Base-by-base conservation (phyloP, 129 eudicot species). In the Ambrosia artemisiifolia region DNA sequence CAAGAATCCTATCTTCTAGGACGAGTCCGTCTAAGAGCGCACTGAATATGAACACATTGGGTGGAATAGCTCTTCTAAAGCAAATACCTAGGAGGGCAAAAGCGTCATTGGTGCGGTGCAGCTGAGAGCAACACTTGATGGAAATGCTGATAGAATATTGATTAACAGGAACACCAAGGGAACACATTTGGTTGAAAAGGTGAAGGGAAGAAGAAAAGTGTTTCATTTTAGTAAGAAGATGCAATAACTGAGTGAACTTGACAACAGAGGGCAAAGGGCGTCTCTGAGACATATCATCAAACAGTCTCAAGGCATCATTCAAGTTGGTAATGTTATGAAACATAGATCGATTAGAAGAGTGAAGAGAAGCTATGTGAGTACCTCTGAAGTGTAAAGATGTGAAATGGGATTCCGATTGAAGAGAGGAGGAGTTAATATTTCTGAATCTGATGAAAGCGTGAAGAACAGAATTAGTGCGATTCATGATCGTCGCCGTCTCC, bases 11-110 rank as follows among this genome's bases (percentile, higher is more conserved):
- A 36, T 64, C 62, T 64, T 38, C 13, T 2, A 17, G 47, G 11
- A 75, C 9, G 17, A 66, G 50, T 1, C 67, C 48, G 1, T 66
- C 44, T 16, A 75, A 35, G 32, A 75, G 66, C 0, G 47, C 38
- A 43, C 2, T 65, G 24, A 35, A 75, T 32, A 44, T 64, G 16
- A 2, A 6, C 0, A 53, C 73, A 24, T 24, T 13, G 2, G 73
- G 73, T 40, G 11, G 3, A 63, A 74, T 2, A 50, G n/a, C 54
- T 4, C 28, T 14, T 34, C 36, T 74, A 28, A 48, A 63, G 78
- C 20, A 12, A 0, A 10, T 20, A 1, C 32, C 40, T 32, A 63
- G 12, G 60, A 17, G 4, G 8, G 32, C 60, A 7, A 53, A 53
- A 18, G 32, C 60, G 0, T 53, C 60, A 6, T 53, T 53, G 3